Conservation (phyloP, 352 stramenopile species). For the Phytopythium vexans region DNA sequence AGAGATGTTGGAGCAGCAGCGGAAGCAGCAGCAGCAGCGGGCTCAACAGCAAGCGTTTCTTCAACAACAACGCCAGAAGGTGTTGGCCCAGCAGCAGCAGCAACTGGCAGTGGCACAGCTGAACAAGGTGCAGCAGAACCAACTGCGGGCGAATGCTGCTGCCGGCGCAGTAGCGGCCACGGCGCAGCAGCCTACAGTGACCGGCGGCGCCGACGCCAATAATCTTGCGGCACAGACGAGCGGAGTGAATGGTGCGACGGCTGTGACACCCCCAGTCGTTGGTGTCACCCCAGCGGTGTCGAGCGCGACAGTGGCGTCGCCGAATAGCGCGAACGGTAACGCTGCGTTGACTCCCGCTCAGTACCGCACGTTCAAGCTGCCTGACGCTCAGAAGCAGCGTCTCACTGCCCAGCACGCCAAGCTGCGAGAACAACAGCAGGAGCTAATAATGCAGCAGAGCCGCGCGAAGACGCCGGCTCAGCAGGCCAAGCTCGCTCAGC, state of each 20-base stretch:
- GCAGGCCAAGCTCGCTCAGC: constrained; percentile 71
- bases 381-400: constrained; percentile 60
- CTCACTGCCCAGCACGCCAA: constrained; percentile 69
- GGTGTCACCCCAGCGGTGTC: neutral
- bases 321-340: constrained; percentile 13
- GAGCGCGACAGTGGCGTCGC: constrained; percentile 3
- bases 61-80: constrained; percentile 23
- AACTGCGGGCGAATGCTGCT: constrained; percentile 26
- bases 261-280: constrained; percentile 5
- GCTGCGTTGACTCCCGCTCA: constrained; percentile 59
- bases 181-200: constrained; percentile 12
- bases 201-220: neutral
- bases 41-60: constrained; percentile 40
- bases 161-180: constrained; percentile 3
- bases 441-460: constrained; percentile 73
- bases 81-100: constrained; percentile 19
- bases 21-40: constrained; percentile 69
- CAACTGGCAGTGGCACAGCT: constrained; percentile 18
- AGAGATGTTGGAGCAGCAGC: constrained; percentile 53
- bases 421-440: constrained; percentile 74
- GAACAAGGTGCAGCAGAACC: constrained; percentile 33
- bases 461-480: constrained; percentile 63
- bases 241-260: constrained; percentile 11
- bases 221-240: neutral
- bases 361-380: constrained; percentile 73